Evolutionary conservation across 352 stramenopile genomes (phyloP).

Genomic region (Phytophthora chlamydospora): DNA sequence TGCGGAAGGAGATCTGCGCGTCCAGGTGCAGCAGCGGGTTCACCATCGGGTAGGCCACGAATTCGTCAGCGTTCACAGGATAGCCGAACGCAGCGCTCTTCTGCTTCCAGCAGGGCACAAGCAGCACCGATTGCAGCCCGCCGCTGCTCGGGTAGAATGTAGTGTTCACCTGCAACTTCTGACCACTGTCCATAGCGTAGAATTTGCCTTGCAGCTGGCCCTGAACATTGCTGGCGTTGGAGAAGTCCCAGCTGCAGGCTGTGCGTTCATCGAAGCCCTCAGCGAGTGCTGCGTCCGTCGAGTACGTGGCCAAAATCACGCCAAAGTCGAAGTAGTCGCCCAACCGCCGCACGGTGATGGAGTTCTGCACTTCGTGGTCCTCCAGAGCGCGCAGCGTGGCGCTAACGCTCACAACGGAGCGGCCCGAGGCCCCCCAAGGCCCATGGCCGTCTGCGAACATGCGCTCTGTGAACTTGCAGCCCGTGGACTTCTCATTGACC

Average conservation of each 20-base stretch:
- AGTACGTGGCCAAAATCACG: conserved; percentile 70
- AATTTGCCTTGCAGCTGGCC: conserved; percentile 69
- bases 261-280: conserved; percentile 57
- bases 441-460: conserved; percentile 80
- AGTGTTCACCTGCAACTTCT: conserved; percentile 47
- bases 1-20: conserved; percentile 69
- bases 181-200: conserved; percentile 44
- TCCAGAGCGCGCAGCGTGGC: conserved; percentile 54
- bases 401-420: conserved; percentile 56
- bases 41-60: conserved; percentile 73
- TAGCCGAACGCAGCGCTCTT: conserved; percentile 83
- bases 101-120: conserved; percentile 85
- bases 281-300: conserved; percentile 40
- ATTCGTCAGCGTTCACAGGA: conserved; percentile 73
- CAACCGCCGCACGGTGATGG: conserved; percentile 72
- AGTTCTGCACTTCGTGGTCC: conserved; percentile 62
- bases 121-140: conserved; percentile 70
- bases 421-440: conserved; percentile 50
- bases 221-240: conserved; percentile 39
- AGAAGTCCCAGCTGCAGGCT: conserved; percentile 74
- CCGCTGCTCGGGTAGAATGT: conserved; percentile 57
- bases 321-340: conserved; percentile 85
- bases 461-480: conserved; percentile 72
- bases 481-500: conserved; percentile 57
- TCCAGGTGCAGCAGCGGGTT: conserved; percentile 74